These are phyloP conservation scores for Fusarium stilboides DNA, from an alignment of 2,329 filamentous ascomycete species.

Conservation along the genomic window DNA sequence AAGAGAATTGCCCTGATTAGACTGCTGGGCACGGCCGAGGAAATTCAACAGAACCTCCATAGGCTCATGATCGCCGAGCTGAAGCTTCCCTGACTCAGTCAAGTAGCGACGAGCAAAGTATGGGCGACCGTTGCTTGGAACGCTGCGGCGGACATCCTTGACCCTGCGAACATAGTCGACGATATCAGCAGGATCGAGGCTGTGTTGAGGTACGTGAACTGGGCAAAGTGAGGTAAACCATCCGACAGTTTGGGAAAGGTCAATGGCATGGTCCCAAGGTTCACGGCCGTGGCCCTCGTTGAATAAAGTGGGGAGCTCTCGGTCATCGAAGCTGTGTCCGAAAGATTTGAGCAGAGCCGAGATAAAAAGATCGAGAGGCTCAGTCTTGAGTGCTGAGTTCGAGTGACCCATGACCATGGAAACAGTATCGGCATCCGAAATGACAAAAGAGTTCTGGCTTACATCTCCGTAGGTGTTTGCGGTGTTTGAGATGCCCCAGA, in stretches of 20 bases:
- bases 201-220: slow-evolving; percentile 33
- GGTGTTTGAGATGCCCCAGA: slow-evolving; percentile 38
- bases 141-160: slow-evolving; percentile 28
- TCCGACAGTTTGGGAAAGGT: slow-evolving; percentile 59
- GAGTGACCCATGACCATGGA: slow-evolving; percentile 42
- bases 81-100: not conserved
- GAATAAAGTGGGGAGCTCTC: slow-evolving; percentile 56
- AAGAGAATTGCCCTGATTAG: not conserved
- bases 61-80: slow-evolving; percentile 1
- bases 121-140: slow-evolving; percentile 27
- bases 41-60: slow-evolving; percentile 39
- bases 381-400: slow-evolving; percentile 54
- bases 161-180: slow-evolving; percentile 26
- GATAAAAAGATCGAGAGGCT: slow-evolving; percentile 58
- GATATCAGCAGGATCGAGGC: not conserved
- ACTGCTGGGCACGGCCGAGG: slow-evolving; percentile 28
- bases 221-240: slow-evolving; percentile 64
- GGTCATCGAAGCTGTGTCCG: slow-evolving; percentile 52
- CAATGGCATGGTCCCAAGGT: slow-evolving; percentile 50
- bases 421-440: slow-evolving; percentile 7
- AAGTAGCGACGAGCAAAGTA: slow-evolving; percentile 37
- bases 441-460: slow-evolving; percentile 7
- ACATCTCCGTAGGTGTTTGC: slow-evolving; percentile 30
- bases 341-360: slow-evolving; percentile 56
- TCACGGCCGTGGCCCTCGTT: slow-evolving; percentile 62